Evolutionary conservation across 208 protist species (phyloP).

Genomic region (Crithidia fasciculata): DNA sequence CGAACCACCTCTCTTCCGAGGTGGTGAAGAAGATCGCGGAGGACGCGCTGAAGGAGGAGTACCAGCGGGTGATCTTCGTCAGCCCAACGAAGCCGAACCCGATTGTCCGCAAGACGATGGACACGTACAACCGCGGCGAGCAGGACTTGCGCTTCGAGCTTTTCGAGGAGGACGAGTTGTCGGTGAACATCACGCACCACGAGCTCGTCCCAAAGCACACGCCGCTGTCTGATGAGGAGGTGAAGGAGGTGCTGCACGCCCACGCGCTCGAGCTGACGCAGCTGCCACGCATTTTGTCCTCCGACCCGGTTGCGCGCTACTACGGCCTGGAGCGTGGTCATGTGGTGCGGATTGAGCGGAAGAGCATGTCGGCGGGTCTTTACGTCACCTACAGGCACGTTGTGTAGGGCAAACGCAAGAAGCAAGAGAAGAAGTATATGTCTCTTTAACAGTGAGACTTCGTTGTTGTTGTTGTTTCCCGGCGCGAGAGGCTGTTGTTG

Average conservation of each 20-base stretch:
- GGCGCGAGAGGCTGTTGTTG: too few relatives aligned
- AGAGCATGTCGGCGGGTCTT: constrained; percentile 96
- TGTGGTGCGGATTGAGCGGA: constrained; percentile 97
- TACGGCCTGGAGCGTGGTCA: constrained; percentile 93
- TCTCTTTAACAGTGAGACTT: neutral
- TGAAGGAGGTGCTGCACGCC: constrained; percentile 87
- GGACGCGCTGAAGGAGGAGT: constrained; percentile 48
- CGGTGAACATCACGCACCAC: constrained; percentile 98
- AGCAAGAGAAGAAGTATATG: neutral
- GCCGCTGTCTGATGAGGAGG: constrained; percentile 84
- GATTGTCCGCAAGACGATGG: constrained; percentile 72
- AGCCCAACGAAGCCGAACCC: constrained; percentile 64
- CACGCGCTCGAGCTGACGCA: constrained; percentile 95
- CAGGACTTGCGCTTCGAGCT: constrained; percentile 86
- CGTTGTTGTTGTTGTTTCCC: too few relatives aligned
- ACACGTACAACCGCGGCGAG: constrained; percentile 72
- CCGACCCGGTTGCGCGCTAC: constrained; percentile 97
- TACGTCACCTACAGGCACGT: constrained; percentile 99
- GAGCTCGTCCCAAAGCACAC: constrained; percentile 96
- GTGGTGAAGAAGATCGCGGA: constrained; percentile 66
- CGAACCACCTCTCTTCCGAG: constrained; percentile 60
- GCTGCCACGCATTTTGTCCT: constrained; percentile 95
- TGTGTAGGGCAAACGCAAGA: constrained; percentile 48
- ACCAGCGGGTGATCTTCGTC: constrained; percentile 75
- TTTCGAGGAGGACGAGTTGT: constrained; percentile 95